Evolutionary conservation across 805 yeast species (phyloP).

Genomic region (Candida andamanensis): DNA sequence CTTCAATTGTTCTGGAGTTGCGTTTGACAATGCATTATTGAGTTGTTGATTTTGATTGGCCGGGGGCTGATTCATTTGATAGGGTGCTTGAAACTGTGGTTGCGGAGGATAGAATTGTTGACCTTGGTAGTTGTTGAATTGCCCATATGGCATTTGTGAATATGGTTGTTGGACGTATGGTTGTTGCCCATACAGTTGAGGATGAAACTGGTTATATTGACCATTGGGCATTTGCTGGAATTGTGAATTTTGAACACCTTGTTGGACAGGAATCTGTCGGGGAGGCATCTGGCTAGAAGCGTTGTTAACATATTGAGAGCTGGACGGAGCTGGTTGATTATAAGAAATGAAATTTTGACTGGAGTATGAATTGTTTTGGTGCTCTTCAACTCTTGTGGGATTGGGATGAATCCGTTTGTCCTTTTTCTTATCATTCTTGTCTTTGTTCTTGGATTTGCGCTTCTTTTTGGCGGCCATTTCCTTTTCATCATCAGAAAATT

Average conservation of each 20-base stretch:
- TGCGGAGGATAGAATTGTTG: neutral
- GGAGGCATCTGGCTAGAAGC: neutral
- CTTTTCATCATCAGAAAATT: slow-evolving; percentile 89
- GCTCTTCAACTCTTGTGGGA: no score
- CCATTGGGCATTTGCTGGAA: neutral
- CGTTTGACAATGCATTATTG: slow-evolving; percentile 10
- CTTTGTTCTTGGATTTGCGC: slow-evolving; percentile 52
- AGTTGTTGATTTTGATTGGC: slow-evolving; percentile 4
- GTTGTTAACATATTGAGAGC: neutral
- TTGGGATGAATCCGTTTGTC: slow-evolving; percentile 1
- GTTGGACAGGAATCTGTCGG: slow-evolving; percentile 1
- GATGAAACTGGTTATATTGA: slow-evolving; percentile 1
- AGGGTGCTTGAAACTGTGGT: slow-evolving; percentile 5
- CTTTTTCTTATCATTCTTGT: slow-evolving; percentile 22
- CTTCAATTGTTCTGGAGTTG: slow-evolving; percentile 20
- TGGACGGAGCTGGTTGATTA: slow-evolving; percentile 1
- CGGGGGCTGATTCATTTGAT: slow-evolving; percentile 4
- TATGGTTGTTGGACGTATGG: slow-evolving; percentile 1
- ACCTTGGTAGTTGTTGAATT: slow-evolving; percentile 5
- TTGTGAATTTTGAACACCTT: neutral
- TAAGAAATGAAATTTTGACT: slow-evolving; percentile 1
- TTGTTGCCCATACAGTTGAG: slow-evolving; percentile 1
- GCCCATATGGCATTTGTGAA: slow-evolving; percentile 3
- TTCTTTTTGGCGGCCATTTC: slow-evolving; percentile 67
- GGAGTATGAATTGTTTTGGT: neutral